phyloP scores from a whole-genome alignment of 2,329 filamentous ascomycete genomes.

The Cytospora piceae region DNA sequence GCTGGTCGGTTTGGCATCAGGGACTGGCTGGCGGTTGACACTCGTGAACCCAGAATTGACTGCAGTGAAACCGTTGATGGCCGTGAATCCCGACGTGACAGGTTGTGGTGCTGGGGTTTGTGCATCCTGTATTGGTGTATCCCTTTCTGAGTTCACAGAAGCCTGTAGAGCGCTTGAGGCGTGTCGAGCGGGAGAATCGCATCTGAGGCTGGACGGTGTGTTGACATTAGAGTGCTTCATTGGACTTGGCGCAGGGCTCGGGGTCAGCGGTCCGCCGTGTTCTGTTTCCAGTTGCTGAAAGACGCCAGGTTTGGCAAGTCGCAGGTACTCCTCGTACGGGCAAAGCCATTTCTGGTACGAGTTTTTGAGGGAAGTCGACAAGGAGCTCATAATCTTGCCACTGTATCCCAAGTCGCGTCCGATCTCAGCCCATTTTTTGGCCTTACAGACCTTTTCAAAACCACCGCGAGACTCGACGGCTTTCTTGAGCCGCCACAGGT shows the following conservation, averaged over 20 bases:
- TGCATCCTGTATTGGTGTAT: conserved; percentile 53
- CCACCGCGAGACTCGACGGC: conserved; percentile 93
- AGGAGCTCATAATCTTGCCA: conserved; percentile 98
- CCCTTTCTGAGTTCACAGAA: conserved; percentile 51
- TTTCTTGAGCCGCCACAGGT: conserved; percentile 95
- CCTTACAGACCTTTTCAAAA: conserved; percentile 95
- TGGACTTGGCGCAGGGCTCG: conserved; percentile 70
- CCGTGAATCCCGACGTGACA: conserved; percentile 52
- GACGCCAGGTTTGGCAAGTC: conserved; percentile 90
- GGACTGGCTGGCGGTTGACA: conserved; percentile 58
- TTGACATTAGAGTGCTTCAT: conserved; percentile 67
- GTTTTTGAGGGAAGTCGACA: conserved; percentile 97
- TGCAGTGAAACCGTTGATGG: conserved; percentile 70
- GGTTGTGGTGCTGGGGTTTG: conserved; percentile 42
- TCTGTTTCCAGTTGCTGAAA: conserved; percentile 93
- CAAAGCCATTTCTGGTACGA: conserved; percentile 97
- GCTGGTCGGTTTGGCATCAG: conserved; percentile 56
- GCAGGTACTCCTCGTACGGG: conserved; percentile 93
- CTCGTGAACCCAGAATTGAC: conserved; percentile 73
- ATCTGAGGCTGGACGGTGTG: conserved; percentile 60
- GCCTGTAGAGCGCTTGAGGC: conserved; percentile 58
- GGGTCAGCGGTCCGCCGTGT: conserved; percentile 89
- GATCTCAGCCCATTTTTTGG: conserved; percentile 99
- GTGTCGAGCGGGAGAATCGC: conserved; percentile 68
- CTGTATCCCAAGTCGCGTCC: conserved; percentile 95